phyloP scores from a whole-genome alignment of 202 grass and related monocot genomes.

The Schoenoplectus triqueter region DNA sequence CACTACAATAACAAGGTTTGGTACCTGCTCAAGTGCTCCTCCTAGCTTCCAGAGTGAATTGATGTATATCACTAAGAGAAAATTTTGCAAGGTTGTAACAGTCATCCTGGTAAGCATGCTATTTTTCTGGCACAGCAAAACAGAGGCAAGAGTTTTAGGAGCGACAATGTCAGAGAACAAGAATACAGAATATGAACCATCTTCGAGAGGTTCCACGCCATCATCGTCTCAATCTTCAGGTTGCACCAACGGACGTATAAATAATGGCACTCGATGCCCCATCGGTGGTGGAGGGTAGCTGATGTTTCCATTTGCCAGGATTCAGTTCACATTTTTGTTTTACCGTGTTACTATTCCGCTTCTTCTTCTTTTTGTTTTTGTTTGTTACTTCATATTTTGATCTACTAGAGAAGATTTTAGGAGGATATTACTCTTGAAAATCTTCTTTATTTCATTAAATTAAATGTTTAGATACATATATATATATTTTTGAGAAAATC shows the following conservation, averaged over 20 bases:
- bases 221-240: constrained; percentile 24
- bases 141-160: constrained; percentile 1
- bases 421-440: not conserved
- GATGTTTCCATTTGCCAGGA: not conserved
- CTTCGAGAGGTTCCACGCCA: not conserved
- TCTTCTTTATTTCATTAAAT: no score
- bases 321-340: not conserved
- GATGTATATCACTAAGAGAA: not conserved
- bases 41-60: not conserved
- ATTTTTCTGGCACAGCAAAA: not conserved
- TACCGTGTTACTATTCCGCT: not conserved
- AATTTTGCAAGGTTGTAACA: not conserved
- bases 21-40: not conserved
- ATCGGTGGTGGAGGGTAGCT: constrained; percentile 6
- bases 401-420: not conserved
- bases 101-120: not conserved
- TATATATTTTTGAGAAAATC: no score
- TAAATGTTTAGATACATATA: no score
- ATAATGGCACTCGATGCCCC: constrained; percentile 16
- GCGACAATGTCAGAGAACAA: not conserved
- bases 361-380: not conserved
- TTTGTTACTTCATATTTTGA: not conserved
- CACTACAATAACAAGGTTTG: not conserved
- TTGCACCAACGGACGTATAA: constrained; percentile 25
- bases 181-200: not conserved